Evolutionary conservation across 345 rosid genomes (phyloP).

Genomic region (Eucalyptus caleyi): DNA sequence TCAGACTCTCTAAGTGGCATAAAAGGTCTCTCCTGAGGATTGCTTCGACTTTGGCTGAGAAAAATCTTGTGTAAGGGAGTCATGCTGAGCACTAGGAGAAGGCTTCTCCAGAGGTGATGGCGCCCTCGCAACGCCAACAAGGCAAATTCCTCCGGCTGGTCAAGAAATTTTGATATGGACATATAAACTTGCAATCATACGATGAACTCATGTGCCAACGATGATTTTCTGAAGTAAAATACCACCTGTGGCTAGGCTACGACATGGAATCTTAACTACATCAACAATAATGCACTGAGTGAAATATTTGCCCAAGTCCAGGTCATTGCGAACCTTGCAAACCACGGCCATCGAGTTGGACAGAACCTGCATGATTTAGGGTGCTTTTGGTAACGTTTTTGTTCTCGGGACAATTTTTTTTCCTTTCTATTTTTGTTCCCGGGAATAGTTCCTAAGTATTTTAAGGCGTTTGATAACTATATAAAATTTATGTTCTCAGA

Average conservation of each 20-base stretch:
- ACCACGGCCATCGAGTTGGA: neutral
- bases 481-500: too few relatives aligned
- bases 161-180: constrained; percentile 57
- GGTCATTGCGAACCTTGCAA: neutral
- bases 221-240: neutral
- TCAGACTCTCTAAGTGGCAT: constrained; percentile 70
- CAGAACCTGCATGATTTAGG: neutral
- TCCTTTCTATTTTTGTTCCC: accelerated
- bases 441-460: accelerated
- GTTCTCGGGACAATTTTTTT: too few relatives aligned
- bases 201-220: neutral
- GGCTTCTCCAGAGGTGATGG: constrained; percentile 70
- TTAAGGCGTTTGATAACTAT: too few relatives aligned
- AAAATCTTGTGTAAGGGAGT: constrained; percentile 84
- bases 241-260: neutral
- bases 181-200: neutral
- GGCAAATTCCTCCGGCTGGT: constrained; percentile 69
- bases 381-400: too few relatives aligned
- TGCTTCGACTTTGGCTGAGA: constrained; percentile 87
- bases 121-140: constrained; percentile 70
- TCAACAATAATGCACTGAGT: neutral
- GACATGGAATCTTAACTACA: neutral
- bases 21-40: constrained; percentile 82
- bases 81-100: constrained; percentile 77
- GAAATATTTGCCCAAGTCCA: neutral